phyloP scores from a whole-genome alignment of 257 asterid genomes.

The Capsicum rhomboideum region DNA sequence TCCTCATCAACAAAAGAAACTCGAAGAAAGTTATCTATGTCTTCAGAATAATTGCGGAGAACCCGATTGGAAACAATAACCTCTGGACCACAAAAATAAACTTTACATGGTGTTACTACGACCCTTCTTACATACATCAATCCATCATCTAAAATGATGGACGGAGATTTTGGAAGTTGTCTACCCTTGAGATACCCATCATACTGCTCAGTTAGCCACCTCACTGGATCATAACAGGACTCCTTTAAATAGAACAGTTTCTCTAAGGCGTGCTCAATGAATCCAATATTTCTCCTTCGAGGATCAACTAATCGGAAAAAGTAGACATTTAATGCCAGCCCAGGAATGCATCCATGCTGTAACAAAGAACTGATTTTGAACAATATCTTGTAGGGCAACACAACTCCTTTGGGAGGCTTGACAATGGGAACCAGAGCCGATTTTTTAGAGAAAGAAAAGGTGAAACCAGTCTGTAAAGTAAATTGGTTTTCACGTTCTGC shows the following conservation, averaged over 20 bases:
- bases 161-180: constrained; percentile 51
- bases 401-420: constrained; percentile 31
- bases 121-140: constrained; percentile 75
- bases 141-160: constrained; percentile 54
- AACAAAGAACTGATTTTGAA: constrained; percentile 68
- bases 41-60: constrained; percentile 38
- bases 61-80: constrained; percentile 80
- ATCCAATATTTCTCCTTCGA: neutral
- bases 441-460: constrained; percentile 27
- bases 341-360: constrained; percentile 77
- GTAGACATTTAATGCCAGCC: constrained; percentile 41
- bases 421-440: constrained; percentile 62
- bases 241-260: constrained; percentile 46
- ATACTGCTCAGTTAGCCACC: constrained; percentile 59
- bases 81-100: constrained; percentile 80
- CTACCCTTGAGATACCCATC: constrained; percentile 19
- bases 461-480: constrained; percentile 22
- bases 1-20: constrained; percentile 92
- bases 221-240: constrained; percentile 75
- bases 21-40: constrained; percentile 71
- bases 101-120: constrained; percentile 77
- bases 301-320: constrained; percentile 60
- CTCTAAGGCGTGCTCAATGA: constrained; percentile 68
- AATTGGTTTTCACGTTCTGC: constrained; percentile 37
- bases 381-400: constrained; percentile 49